Percentiles rank a stretch among this genome's conserved stretches.
These are phyloP conservation scores for Fusarium agapanthi DNA, from an alignment of 2,329 filamentous ascomycete species.

Conservation along the genomic window DNA sequence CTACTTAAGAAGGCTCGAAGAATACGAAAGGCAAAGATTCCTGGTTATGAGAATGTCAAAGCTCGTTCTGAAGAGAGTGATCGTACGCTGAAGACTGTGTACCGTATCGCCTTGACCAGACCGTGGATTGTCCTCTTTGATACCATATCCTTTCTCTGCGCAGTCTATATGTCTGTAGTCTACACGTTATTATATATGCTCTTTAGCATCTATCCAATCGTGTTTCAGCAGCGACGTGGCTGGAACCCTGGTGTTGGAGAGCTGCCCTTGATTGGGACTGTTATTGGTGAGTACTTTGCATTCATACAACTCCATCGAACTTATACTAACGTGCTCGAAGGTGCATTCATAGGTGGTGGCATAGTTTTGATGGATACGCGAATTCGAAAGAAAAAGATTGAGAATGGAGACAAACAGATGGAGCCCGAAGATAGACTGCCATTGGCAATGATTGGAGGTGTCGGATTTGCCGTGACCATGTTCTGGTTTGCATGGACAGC, in stretches of 20 bases:
- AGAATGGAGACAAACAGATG: slow-evolving; percentile 16
- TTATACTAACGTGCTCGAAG: background rate
- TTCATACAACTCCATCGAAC: too few species aligned
- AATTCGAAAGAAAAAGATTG: slow-evolving; percentile 16
- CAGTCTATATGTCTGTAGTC: slow-evolving; percentile 82
- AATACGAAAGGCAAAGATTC: slow-evolving; percentile 23
- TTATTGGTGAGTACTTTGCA: slow-evolving; percentile 1
- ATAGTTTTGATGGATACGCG: slow-evolving; percentile 28
- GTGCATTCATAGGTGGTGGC: slow-evolving; percentile 22
- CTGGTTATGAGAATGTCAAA: slow-evolving; percentile 26
- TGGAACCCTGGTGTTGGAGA: slow-evolving; percentile 32
- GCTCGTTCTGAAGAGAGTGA: slow-evolving; percentile 19
- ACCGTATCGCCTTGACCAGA: slow-evolving; percentile 73
- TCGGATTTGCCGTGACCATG: slow-evolving; percentile 31
- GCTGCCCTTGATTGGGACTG: slow-evolving; percentile 33
- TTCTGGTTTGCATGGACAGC: slow-evolving; percentile 38
- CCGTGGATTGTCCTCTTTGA: slow-evolving; percentile 79
- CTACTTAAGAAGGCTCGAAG: slow-evolving; percentile 51
- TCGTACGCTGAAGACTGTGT: slow-evolving; percentile 53
- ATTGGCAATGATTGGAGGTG: slow-evolving; percentile 32
- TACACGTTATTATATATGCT: slow-evolving; percentile 78
- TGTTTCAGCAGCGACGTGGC: slow-evolving; percentile 64
- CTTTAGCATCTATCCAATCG: slow-evolving; percentile 70
- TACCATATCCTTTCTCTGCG: slow-evolving; percentile 81
- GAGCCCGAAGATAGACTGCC: slow-evolving; percentile 29